Evolutionary conservation across 148 eudicot species (phyloP).

Genomic region (Fallopia convolvulus): DNA sequence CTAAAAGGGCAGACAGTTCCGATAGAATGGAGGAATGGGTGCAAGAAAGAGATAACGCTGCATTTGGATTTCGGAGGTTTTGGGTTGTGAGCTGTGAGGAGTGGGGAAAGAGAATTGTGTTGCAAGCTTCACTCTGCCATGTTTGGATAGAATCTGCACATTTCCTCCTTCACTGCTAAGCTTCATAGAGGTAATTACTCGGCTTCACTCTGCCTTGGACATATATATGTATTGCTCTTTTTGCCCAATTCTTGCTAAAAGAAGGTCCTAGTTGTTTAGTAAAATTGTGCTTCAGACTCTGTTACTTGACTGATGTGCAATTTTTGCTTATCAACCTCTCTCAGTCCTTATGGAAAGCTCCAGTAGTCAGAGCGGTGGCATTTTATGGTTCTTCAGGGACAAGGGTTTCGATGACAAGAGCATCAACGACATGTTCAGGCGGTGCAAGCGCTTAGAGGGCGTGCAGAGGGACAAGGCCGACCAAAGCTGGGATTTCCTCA

Average conservation of each 20-base stretch:
- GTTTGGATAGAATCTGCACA: neutral
- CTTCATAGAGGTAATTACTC: neutral
- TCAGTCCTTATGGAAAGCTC: constrained; percentile 55
- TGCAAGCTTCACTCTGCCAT: neutral
- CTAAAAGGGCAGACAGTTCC: neutral
- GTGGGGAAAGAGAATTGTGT: neutral
- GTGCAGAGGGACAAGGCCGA: constrained; percentile 52
- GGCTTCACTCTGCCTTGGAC: neutral
- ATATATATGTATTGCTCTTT: neutral
- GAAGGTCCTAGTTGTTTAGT: neutral
- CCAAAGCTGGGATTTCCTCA: constrained; percentile 79
- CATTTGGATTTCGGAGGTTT: neutral
- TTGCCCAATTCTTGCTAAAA: neutral
- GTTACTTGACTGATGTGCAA: neutral
- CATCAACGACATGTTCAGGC: constrained; percentile 61
- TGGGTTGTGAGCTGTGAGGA: neutral
- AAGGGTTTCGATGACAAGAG: constrained; percentile 81
- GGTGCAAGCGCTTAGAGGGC: constrained; percentile 73
- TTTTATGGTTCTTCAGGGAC: constrained; percentile 90
- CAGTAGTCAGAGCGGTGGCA: constrained; percentile 45
- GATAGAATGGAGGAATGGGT: neutral
- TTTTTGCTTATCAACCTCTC: neutral
- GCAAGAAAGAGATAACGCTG: neutral
- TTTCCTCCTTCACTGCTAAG: neutral
- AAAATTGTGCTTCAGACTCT: neutral